Percentiles rank a stretch among this genome's conserved stretches.
phyloP scores from a whole-genome alignment of 164 flowering plant genomes.

The Liriodendron chinense region DNA sequence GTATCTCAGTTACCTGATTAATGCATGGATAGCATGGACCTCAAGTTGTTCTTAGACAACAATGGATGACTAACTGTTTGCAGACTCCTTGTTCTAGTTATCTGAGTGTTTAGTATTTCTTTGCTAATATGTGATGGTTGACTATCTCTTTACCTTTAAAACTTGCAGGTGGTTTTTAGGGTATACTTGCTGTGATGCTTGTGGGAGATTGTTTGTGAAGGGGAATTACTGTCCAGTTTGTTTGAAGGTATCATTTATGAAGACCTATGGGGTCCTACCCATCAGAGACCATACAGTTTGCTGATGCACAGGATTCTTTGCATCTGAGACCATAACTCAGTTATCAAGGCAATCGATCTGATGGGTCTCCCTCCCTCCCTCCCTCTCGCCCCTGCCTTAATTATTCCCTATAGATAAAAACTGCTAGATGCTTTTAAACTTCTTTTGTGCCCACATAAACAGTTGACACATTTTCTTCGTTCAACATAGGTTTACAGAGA shows the following conservation, averaged over 20 bases:
- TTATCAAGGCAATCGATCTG: not conserved
- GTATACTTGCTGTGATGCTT: conserved; percentile 97
- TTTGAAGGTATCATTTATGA: conserved; percentile 65
- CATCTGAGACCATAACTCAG: not conserved
- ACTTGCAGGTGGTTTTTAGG: conserved; percentile 90
- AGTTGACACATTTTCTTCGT: conserved; percentile 2
- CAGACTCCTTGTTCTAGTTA: not conserved
- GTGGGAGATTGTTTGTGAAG: conserved; percentile 97
- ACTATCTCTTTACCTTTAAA: not conserved
- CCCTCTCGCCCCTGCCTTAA: too few relatives aligned
- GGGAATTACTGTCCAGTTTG: conserved; percentile 98
- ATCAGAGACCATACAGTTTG: not conserved
- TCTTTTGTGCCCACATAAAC: not conserved
- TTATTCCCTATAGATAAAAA: too few relatives aligned
- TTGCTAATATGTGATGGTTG: not conserved
- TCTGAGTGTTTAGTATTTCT: not conserved
- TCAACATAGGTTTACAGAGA: conserved; percentile 91
- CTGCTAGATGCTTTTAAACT: not conserved
- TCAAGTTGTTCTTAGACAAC: too few relatives aligned
- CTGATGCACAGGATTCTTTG: not conserved
- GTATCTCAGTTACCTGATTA: not conserved
- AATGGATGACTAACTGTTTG: not conserved
- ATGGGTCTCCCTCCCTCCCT: not conserved
- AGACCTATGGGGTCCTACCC: not conserved
- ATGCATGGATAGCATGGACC: too few relatives aligned